Conservation (phyloP, 2,329 filamentous ascomycete species). For the Penicillium sp. region DNA sequence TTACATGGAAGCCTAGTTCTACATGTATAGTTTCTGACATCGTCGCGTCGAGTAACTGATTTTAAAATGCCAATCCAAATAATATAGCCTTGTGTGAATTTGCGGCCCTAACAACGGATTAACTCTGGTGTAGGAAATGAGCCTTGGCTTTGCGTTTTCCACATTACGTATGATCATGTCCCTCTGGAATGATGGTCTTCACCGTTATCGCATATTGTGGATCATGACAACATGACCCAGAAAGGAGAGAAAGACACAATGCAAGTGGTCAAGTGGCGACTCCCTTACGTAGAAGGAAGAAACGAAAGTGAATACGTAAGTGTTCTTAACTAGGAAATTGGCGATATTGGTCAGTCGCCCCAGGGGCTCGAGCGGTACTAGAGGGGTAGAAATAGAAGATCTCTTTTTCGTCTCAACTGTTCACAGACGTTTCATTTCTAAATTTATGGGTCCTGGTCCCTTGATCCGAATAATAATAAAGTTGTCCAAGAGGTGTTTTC, state of each 20-base stretch:
- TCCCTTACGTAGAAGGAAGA: background rate
- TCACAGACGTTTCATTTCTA: background rate
- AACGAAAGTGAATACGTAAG: conserved; percentile 3
- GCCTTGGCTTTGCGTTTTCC: background rate
- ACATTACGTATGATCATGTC: background rate
- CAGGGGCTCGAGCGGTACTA: conserved; percentile 6
- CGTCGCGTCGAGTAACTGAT: background rate
- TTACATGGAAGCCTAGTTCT: background rate
- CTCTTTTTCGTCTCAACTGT: background rate
- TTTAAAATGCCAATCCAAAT: background rate
- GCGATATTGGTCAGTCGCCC: background rate
- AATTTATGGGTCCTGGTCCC: background rate
- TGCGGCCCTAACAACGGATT: conserved; percentile 2
- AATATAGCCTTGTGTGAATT: background rate
- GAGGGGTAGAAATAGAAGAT: background rate
- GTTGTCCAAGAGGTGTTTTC: background rate
- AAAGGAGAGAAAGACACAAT: background rate
- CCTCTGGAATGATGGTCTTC: background rate
- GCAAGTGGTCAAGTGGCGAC: background rate
- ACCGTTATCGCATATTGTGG: background rate
- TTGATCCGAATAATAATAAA: conserved; percentile 2
- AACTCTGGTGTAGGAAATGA: conserved; percentile 1
- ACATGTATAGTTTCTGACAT: background rate
- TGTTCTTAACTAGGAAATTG: background rate
- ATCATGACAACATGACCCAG: background rate